phyloP scores from a whole-genome alignment of 2,329 filamentous ascomycete species.

The Domatiomyces catenatus region DNA sequence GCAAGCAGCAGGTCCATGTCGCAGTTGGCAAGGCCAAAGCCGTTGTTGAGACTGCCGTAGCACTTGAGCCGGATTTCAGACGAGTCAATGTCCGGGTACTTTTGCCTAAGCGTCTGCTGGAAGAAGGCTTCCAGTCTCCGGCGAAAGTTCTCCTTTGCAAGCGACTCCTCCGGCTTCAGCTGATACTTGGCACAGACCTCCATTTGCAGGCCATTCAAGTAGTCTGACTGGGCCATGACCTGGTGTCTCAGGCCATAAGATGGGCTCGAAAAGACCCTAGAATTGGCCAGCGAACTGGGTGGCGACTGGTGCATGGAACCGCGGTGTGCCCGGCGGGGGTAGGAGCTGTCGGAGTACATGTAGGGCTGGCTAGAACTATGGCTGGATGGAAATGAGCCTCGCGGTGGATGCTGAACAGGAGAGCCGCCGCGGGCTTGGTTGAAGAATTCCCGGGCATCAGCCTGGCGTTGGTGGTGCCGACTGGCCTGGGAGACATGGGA shows the following conservation, averaged over 20 bases:
- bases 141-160: slow-evolving; percentile 58
- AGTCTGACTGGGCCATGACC: slow-evolving; percentile 14
- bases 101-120: slow-evolving; percentile 31
- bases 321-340: background rate
- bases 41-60: slow-evolving; percentile 70
- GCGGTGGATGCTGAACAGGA: background rate
- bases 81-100: slow-evolving; percentile 32
- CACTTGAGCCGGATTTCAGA: slow-evolving; percentile 53
- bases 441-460: slow-evolving; percentile 1
- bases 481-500: background rate
- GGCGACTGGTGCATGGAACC: background rate
- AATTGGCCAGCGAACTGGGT: background rate
- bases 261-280: background rate
- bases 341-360: background rate
- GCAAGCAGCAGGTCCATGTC: slow-evolving; percentile 80
- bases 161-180: slow-evolving; percentile 36
- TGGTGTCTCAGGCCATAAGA: slow-evolving; percentile 4
- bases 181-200: slow-evolving; percentile 5
- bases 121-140: slow-evolving; percentile 49
- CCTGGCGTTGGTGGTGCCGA: background rate
- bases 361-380: background rate
- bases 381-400: background rate
- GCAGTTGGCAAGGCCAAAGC: slow-evolving; percentile 74
- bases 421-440: background rate
- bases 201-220: slow-evolving; percentile 9